phyloP scores from a whole-genome alignment of 2,329 filamentous ascomycete species.

The Gyromitra esculenta region DNA sequence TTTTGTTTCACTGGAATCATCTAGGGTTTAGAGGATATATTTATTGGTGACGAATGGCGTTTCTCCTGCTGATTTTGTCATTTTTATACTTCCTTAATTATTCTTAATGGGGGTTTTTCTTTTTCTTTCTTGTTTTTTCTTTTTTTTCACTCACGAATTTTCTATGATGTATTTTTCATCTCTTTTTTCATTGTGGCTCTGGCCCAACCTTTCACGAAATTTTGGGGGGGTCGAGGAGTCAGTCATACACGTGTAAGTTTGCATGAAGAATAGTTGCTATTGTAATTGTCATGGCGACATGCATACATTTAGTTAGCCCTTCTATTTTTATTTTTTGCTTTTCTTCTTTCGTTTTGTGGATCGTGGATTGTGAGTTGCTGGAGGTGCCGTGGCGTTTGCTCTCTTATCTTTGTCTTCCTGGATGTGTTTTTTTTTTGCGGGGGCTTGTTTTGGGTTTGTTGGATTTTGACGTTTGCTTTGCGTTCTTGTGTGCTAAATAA shows the following conservation, averaged over 20 bases:
- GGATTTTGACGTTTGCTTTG: slow-evolving; percentile 7
- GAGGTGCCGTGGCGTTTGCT: slow-evolving; percentile 28
- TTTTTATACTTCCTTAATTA: slow-evolving; percentile 33
- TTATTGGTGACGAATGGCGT: slow-evolving; percentile 39
- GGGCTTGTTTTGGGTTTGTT: slow-evolving; percentile 17
- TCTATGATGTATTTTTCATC: slow-evolving; percentile 4
- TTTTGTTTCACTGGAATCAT: slow-evolving; percentile 37
- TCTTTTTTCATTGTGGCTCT: slow-evolving; percentile 17
- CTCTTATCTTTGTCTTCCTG: slow-evolving; percentile 17
- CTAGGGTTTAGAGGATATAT: slow-evolving; percentile 47
- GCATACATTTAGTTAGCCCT: slow-evolving; percentile 23
- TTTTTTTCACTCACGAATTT: slow-evolving; percentile 13
- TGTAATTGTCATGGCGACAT: slow-evolving; percentile 20
- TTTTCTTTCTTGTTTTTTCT: background rate
- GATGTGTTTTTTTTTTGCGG: slow-evolving; percentile 14
- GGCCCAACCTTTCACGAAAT: slow-evolving; percentile 11
- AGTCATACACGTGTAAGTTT: slow-evolving; percentile 42
- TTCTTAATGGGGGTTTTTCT: slow-evolving; percentile 11
- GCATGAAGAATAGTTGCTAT: slow-evolving; percentile 31
- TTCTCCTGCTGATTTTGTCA: slow-evolving; percentile 37
- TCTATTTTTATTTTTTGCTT: slow-evolving; percentile 6
- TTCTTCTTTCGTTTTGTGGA: slow-evolving; percentile 5
- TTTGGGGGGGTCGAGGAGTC: slow-evolving; percentile 31
- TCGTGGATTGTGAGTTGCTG: slow-evolving; percentile 15
- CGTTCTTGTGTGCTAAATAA: background rate